phyloP scores from a whole-genome alignment of 495 filamentous ascomycete genomes.

The Filosporella fistucella region DNA sequence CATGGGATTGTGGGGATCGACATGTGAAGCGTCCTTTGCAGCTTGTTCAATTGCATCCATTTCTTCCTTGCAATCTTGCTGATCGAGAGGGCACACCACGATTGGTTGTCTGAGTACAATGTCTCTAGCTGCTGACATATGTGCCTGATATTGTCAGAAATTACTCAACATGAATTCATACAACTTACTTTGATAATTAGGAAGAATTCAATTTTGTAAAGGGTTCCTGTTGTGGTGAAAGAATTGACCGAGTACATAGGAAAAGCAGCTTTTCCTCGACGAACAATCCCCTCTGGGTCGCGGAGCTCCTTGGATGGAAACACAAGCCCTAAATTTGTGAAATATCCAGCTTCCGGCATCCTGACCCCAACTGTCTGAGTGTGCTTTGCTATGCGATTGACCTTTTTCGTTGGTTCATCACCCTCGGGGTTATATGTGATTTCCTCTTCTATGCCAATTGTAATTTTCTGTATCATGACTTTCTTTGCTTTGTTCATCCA shows the following conservation, averaged over 20 bases:
- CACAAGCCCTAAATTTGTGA: constrained; percentile 84
- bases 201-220: constrained; percentile 99
- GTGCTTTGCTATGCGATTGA: constrained; percentile 80
- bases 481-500: constrained; percentile 85
- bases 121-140: constrained; percentile 85
- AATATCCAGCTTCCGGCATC: constrained; percentile 81
- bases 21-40: constrained; percentile 81
- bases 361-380: constrained; percentile 76
- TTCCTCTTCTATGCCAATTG: constrained; percentile 91
- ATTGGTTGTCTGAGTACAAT: constrained; percentile 90
- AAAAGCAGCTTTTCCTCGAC: constrained; percentile 79
- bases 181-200: constrained; percentile 80
- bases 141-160: constrained; percentile 55
- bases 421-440: constrained; percentile 97
- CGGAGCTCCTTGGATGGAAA: constrained; percentile 89
- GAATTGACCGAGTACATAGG: constrained; percentile 83
- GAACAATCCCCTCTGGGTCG: constrained; percentile 84
- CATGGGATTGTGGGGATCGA: constrained; percentile 85
- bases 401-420: constrained; percentile 90
- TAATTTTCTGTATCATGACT: constrained; percentile 92
- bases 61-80: constrained; percentile 93
- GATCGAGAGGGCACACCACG: constrained; percentile 92
- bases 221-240: constrained; percentile 88
- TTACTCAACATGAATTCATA: neutral
- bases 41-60: constrained; percentile 97